Evolutionary conservation across 345 rosid species (phyloP).

Genomic region (Microcos paniculata): DNA sequence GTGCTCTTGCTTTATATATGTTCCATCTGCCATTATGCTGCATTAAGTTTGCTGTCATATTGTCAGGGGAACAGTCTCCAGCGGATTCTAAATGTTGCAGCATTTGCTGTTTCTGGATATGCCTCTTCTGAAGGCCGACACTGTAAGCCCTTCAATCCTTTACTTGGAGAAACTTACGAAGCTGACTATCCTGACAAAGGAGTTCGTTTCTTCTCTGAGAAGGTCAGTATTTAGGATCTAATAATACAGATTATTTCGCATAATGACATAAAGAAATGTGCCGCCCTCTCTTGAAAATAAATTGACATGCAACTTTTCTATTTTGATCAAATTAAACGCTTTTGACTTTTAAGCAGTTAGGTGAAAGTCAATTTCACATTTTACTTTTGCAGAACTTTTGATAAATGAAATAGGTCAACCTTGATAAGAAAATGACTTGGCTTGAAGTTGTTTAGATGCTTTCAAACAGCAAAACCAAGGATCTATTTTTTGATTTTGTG

Average conservation of each 20-base stretch:
- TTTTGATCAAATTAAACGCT: not conserved
- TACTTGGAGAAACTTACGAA: conserved; percentile 96
- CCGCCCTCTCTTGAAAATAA: not conserved
- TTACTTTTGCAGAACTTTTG: not conserved
- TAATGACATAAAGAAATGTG: not conserved
- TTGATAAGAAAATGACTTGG: not conserved
- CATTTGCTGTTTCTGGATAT: conserved; percentile 96
- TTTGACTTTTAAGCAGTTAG: not conserved
- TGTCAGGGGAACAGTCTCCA: conserved; percentile 72
- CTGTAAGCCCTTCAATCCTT: conserved; percentile 98
- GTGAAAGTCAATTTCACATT: not conserved
- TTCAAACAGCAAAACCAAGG: not conserved
- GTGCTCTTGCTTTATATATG: not conserved
- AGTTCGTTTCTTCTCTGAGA: conserved; percentile 92
- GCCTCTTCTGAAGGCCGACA: conserved; percentile 93
- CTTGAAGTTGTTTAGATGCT: not conserved
- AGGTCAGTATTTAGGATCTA: conserved; percentile 47
- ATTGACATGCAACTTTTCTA: not conserved
- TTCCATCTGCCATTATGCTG: conserved; percentile 16
- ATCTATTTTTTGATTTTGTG: not conserved
- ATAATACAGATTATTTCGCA: not conserved
- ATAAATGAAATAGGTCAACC: not conserved
- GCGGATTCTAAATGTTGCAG: conserved; percentile 84
- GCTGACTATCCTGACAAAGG: conserved; percentile 93
- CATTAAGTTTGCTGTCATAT: conserved; percentile 13